Base-by-base conservation (phyloP, 305 asterid genomes). In the Rubia peregrina region DNA sequence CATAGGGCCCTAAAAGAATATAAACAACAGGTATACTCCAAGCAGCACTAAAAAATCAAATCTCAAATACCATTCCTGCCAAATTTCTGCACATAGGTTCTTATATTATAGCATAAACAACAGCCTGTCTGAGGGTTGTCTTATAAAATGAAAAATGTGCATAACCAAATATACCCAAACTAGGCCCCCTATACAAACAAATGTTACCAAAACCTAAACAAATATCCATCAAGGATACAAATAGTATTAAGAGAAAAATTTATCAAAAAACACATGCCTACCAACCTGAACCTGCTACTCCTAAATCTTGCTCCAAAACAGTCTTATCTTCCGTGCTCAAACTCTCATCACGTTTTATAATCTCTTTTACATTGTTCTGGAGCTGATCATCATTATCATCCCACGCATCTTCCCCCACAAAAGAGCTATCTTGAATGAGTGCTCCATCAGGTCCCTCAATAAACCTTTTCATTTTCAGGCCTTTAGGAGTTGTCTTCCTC, bases 341-440 rank as follows among this genome's bases (percentile, higher is more conserved):
- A 68, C 65, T 76, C 62, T 66, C 71, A 77, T 90, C 90, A 7
- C 71, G 80, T 49, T 88, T 88, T 78, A 87, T 85, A 76, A 89
- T 78, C 77, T 83, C 85, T 68, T 82, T 80, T 70, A 88, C 73
- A 63, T 75, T 82, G 26, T 78, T 80, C 79, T 75, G 83, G 71
- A 89, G 80, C 74, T 78, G 85, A 46, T 82, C 90, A 55, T 87
- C 49, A 17, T 63, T 94, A 79, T 88, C 98, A 62, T 87, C 93
- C 98, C 98, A 95, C 69, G 98, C 98, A 87, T 83, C 87, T 77
- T 95, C 98, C 82, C 98, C 99, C 75, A 82, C 84, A 81, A 86
- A 95, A 64, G 96, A 87, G 84, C 86, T 82, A 78, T 95, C 99
- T 72, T 87, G 98, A 62, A 95, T 76, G 75, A 91, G 90, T 66